Conservation (phyloP, 345 rosid species). For the Aquilaria malaccensis region DNA sequence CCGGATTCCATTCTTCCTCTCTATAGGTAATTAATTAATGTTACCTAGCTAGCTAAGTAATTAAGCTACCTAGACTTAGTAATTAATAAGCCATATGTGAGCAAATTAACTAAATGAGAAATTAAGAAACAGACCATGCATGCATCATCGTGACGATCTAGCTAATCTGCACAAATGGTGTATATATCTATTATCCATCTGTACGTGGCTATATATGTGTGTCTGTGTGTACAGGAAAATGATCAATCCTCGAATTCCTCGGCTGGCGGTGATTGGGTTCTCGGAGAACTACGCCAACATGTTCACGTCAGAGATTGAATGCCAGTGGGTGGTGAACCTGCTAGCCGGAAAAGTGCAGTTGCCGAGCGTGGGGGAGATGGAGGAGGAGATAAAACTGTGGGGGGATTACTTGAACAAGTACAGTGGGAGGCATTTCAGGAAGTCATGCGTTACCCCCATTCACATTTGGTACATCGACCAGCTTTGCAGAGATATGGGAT, state of each 20-base stretch:
- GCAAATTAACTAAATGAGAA: too few relatives aligned
- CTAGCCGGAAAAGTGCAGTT: constrained; percentile 20
- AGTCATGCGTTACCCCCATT: constrained; percentile 16
- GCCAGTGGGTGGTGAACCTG: constrained; percentile 20
- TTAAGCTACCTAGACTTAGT: too few relatives aligned
- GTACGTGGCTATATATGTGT: too few relatives aligned
- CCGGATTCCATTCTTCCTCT: constrained; percentile 9
- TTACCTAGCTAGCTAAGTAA: too few relatives aligned
- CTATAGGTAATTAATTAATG: constrained; percentile 16
- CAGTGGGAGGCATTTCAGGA: constrained; percentile 7
- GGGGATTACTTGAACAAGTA: constrained; percentile 18
- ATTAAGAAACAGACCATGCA: too few relatives aligned
- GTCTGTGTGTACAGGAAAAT: constrained; percentile 11
- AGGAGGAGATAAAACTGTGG: constrained; percentile 21
- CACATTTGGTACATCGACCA: constrained; percentile 28
- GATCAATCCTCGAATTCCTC: constrained; percentile 31
- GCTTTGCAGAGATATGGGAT: constrained; percentile 39
- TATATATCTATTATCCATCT: too few relatives aligned
- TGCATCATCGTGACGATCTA: too few relatives aligned
- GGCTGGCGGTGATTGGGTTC: constrained; percentile 19
- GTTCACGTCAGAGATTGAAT: constrained; percentile 14
- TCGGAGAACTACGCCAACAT: constrained; percentile 13
- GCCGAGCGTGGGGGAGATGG: constrained; percentile 23
- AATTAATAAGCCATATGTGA: too few relatives aligned
- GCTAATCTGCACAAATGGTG: too few relatives aligned